phyloP scores from a whole-genome alignment of 495 filamentous ascomycete genomes.

The Corynascus novoguineensis region DNA sequence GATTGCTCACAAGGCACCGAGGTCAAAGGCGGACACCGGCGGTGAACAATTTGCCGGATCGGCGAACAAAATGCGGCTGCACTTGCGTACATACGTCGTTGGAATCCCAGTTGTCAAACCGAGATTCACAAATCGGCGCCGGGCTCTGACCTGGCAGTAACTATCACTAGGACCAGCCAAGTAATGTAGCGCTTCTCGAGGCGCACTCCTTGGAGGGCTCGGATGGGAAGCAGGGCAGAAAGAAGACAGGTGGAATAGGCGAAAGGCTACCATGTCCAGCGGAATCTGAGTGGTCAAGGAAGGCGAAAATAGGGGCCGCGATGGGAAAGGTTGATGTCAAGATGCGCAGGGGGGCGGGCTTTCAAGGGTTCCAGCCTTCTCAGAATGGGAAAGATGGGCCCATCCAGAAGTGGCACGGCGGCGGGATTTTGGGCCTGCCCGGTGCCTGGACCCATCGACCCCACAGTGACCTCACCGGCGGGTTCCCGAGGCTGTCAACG shows the following conservation, averaged over 20 bases:
- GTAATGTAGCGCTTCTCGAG: no score
- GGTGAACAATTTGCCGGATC: no score
- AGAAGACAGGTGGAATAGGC: not conserved
- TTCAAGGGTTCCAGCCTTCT: not conserved
- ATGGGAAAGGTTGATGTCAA: conserved; percentile 16
- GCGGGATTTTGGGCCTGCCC: conserved; percentile 1
- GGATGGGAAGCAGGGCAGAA: not conserved
- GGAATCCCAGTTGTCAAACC: no score
- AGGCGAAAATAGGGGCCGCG: not conserved
- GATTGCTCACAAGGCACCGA: no score
- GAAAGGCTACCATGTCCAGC: not conserved
- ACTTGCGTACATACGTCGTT: no score
- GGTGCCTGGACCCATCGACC: no score
- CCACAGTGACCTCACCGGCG: conserved; percentile 16
- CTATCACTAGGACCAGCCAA: no score
- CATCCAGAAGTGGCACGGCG: conserved; percentile 14
- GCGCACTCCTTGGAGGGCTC: no score
- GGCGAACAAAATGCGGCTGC: no score
- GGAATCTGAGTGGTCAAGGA: not conserved
- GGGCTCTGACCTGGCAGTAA: no score
- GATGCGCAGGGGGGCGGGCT: conserved; percentile 16
- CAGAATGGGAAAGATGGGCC: conserved; percentile 21
- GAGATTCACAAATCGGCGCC: no score
- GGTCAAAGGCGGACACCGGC: no score
- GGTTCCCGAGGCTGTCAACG: not conserved